Base-by-base conservation (phyloP, 2,329 filamentous ascomycete genomes). In the Clarireedia paspali region DNA sequence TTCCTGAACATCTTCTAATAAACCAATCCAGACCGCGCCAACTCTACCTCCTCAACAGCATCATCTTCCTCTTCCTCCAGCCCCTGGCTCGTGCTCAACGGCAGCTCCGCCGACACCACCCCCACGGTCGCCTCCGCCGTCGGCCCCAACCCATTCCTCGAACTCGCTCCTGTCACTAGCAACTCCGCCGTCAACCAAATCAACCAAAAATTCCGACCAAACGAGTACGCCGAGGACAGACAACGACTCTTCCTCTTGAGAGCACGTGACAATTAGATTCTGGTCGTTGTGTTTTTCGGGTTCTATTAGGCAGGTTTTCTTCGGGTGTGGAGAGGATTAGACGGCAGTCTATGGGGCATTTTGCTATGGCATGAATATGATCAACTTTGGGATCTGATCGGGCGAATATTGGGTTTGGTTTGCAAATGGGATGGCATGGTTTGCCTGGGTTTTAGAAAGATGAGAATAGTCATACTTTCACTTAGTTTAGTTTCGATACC, bases 51-150 rank as follows among this genome's bases (percentile, higher is more conserved):
- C 20, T 50, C 38, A 27, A 50, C 40, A 15, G 34, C 44, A 12
- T 47, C 44, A 47, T 27, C 44, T 6, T 47, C 44, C 23, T 47
- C 44, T n/a, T 15, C 20, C 15, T 24, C 44, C 30, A 34, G 24
- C 47, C 36, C 36, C 10, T 55, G 53, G 53, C 53, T 55, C 39
- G 24, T 55, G 6, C 47, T 55, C 6, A 55, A 55, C 26, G 53
- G 47, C 0, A 12, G n/a, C 48, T 50, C 48, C 24, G 3, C 39
- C 20, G 39, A n/a, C 47, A 50, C 47, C 10, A 55, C 38, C 9
- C 53, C 53, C 6, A 50, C 9, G 27, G 27, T 4, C 39, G 26
- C 20, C n/a, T 23, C 27, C 17, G 20, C 15, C 27, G 23, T 17
- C 6, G 36, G 24, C 17, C 44, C 24, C 20, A 55, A 55, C 26